Evolutionary conservation across 768 basidiomycete genomes (phyloP), one percentile per base, ranked within the genome.

Genomic region (Pulveroboletus sp.): DNA sequence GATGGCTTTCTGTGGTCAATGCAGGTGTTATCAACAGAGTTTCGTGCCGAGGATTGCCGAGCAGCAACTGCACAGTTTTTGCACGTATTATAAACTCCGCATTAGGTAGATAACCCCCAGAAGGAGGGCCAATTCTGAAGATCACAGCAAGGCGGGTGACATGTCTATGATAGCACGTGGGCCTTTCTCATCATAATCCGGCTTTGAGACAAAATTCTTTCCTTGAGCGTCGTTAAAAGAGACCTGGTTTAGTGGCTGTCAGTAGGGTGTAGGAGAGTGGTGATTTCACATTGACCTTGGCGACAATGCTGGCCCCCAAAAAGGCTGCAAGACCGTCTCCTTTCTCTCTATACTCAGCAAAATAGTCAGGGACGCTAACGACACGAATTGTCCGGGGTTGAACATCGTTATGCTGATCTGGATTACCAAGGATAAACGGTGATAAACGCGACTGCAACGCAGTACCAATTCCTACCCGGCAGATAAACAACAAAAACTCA

Each of bases 301-400:
- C 91, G n/a, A 84, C 78, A 54, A 93, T 90, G 57, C 84, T 85
- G 15, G 82, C 75, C 1, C 91, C 91, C 49, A 93, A 69, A 73
- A 92, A 93, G 10, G 85, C 82, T 5, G 89, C 85, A 35, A 84
- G 73, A 2, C 85, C 85, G 46, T 91, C 89, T 2, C 90, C 91
- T 39, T 82, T 88, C 43, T 92, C 89, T 49, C 89, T 76, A 60
- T 89, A 96, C 64, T 94, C 91, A 8, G 87, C 84, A 64, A 92
- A 96, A 67, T 93, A 94, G 30, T 94, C 92, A 1, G 93, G 92
- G 8, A 93, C 78, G 32, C 71, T 77, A 43, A 90, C 63, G 6
- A 82, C 73, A 21, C 82, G 78, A 36, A 83, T 79, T 27, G 70
- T 67, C 28, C 81, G 79, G n/a, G 89, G 74, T 58, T 90, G 89